Percentiles rank a stretch among this genome's conserved stretches.
Conservation (phyloP, 352 stramenopile species). For the Vaucheria bursata region DNA sequence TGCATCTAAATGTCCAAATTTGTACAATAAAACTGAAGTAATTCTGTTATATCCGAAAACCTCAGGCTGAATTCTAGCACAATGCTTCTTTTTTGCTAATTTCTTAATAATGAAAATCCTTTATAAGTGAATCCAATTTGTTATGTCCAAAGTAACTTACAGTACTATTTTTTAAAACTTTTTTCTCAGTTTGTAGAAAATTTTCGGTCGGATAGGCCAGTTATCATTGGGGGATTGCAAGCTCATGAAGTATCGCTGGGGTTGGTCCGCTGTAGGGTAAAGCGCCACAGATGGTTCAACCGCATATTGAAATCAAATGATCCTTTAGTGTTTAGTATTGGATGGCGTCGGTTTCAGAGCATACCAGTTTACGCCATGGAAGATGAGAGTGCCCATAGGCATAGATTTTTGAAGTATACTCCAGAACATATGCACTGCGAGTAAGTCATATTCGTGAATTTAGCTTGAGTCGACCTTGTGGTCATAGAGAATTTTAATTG, state of each 20-base stretch:
- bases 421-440: slow-evolving; percentile 99
- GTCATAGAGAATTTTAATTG: no score
- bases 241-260: slow-evolving; percentile 88
- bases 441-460: not conserved
- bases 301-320: slow-evolving; percentile 97
- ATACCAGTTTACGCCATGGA: slow-evolving; percentile 96
- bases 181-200: slow-evolving; percentile 86
- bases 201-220: slow-evolving; percentile 60
- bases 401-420: slow-evolving; percentile 95
- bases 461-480: no score
- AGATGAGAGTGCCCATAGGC: slow-evolving; percentile 85
- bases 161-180: no score
- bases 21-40: no score
- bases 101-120: no score
- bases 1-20: no score
- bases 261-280: slow-evolving; percentile 90
- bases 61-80: no score
- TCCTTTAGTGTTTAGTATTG: slow-evolving; percentile 93
- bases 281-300: slow-evolving; percentile 97
- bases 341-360: slow-evolving; percentile 97
- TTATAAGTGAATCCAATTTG: no score
- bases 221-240: slow-evolving; percentile 78
- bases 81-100: no score
- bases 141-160: no score
- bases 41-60: no score